These are phyloP conservation scores for Beauveria rudraprayagi DNA, from an alignment of 2,329 filamentous ascomycete species.

Conservation along the genomic window DNA sequence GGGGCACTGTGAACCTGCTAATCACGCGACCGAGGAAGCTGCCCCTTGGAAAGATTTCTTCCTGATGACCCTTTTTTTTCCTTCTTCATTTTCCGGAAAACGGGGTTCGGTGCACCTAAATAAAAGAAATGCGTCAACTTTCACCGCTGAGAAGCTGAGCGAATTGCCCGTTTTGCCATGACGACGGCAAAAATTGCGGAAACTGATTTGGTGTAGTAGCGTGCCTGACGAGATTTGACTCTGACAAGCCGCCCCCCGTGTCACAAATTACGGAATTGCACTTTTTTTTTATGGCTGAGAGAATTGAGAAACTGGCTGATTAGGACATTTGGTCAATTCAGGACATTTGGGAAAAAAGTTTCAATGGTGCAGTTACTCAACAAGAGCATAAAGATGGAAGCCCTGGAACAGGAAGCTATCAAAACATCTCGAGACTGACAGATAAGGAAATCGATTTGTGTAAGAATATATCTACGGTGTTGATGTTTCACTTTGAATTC, in stretches of 20 bases:
- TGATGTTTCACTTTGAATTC: too few relatives aligned
- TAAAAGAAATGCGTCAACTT: too few relatives aligned
- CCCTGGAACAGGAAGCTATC: not conserved
- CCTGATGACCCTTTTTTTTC: too few relatives aligned
- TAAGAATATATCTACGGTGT: too few relatives aligned
- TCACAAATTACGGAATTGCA: not conserved
- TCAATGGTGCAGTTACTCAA: not conserved
- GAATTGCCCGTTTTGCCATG: too few relatives aligned
- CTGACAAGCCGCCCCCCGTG: not conserved
- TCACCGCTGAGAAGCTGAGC: too few relatives aligned
- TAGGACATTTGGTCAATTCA: not conserved
- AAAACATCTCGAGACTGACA: not conserved
- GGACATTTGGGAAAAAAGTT: not conserved
- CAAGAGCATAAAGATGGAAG: not conserved
- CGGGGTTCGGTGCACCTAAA: too few relatives aligned
- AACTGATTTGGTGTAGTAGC: not conserved
- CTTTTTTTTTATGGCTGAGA: not conserved
- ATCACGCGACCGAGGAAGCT: too few relatives aligned
- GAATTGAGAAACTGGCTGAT: slow-evolving; percentile 7
- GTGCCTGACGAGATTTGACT: not conserved
- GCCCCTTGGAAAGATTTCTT: too few relatives aligned
- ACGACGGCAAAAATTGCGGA: not conserved
- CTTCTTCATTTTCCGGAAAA: too few relatives aligned
- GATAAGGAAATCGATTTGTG: too few relatives aligned
- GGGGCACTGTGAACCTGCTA: too few relatives aligned